Evolutionary conservation across 768 basidiomycete genomes (phyloP).

Genomic region (Calocera cornea): DNA sequence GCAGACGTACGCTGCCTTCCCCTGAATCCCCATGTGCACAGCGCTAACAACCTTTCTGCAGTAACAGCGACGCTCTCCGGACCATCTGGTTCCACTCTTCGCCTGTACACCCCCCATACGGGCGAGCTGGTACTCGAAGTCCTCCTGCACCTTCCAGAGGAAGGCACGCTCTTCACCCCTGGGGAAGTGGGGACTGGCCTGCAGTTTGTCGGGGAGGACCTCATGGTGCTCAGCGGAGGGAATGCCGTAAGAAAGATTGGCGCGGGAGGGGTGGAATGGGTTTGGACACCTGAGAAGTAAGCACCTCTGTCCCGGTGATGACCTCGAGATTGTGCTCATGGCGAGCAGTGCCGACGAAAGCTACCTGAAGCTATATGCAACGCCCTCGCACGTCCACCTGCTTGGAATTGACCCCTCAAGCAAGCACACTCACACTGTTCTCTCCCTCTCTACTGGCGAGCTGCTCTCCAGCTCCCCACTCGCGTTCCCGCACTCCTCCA

Average conservation of each 20-base stretch:
- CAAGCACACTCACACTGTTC: not conserved
- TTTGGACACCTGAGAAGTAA: not conserved
- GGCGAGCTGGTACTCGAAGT: conserved; percentile 58
- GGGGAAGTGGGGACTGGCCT: conserved; percentile 43
- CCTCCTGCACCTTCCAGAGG: conserved; percentile 36
- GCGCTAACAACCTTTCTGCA: not conserved
- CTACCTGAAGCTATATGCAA: conserved; percentile 50
- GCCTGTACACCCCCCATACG: conserved; percentile 48
- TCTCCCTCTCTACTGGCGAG: not conserved
- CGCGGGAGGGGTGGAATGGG: not conserved
- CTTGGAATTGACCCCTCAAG: conserved; percentile 26
- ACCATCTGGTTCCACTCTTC: conserved; percentile 50
- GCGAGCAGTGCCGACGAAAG: conserved; percentile 20
- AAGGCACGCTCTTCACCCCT: conserved; percentile 39
- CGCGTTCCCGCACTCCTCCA: conserved; percentile 25
- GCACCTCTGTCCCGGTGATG: not conserved
- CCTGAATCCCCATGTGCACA: not conserved
- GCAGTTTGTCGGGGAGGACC: conserved; percentile 24
- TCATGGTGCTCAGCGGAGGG: conserved; percentile 19
- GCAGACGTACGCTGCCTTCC: not conserved
- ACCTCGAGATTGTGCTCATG: conserved; percentile 13
- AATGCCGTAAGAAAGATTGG: not conserved
- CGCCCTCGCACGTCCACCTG: conserved; percentile 40
- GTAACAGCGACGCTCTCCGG: conserved; percentile 59
- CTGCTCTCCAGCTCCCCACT: conserved; percentile 12